phyloP scores from a whole-genome alignment of 2,329 filamentous ascomycete genomes.

The Fusarium siculi region DNA sequence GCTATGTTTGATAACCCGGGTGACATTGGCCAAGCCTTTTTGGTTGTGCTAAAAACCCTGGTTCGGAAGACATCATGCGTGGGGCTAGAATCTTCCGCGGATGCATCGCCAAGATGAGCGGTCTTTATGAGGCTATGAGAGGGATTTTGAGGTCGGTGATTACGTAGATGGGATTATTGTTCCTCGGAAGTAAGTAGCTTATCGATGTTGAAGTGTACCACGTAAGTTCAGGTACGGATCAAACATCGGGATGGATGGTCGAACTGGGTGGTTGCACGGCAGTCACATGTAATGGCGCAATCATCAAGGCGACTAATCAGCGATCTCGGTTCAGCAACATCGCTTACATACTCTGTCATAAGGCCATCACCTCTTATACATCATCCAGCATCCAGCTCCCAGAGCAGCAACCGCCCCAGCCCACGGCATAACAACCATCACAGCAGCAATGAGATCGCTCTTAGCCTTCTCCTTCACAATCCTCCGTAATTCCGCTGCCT shows the following conservation, averaged over 20 bases:
- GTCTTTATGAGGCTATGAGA: neutral
- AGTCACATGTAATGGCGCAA: neutral
- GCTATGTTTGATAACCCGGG: neutral
- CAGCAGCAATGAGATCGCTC: slow-evolving; percentile 13
- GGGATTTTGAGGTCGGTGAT: neutral
- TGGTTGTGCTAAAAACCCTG: neutral
- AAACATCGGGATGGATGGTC: neutral
- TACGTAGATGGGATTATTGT: neutral
- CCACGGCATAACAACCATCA: slow-evolving; percentile 30
- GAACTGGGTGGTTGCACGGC: neutral
- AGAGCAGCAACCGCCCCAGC: slow-evolving; percentile 10
- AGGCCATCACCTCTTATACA: neutral
- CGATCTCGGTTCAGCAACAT: neutral
- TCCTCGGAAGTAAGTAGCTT: neutral
- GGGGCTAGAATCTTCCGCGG: neutral
- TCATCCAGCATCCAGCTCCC: slow-evolving; percentile 22
- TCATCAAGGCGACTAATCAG: neutral
- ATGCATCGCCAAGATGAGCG: neutral
- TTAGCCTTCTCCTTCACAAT: slow-evolving; percentile 13
- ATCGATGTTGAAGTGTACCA: neutral
- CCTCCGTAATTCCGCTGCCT: slow-evolving; percentile 36
- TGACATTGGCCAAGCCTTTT: slow-evolving; percentile 23
- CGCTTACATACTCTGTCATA: neutral
- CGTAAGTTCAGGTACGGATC: neutral
- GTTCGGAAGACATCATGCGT: slow-evolving; percentile 20